Evolutionary conservation across 2,329 filamentous ascomycete species (phyloP).

Genomic region (Aspergillus novofumigatus): DNA sequence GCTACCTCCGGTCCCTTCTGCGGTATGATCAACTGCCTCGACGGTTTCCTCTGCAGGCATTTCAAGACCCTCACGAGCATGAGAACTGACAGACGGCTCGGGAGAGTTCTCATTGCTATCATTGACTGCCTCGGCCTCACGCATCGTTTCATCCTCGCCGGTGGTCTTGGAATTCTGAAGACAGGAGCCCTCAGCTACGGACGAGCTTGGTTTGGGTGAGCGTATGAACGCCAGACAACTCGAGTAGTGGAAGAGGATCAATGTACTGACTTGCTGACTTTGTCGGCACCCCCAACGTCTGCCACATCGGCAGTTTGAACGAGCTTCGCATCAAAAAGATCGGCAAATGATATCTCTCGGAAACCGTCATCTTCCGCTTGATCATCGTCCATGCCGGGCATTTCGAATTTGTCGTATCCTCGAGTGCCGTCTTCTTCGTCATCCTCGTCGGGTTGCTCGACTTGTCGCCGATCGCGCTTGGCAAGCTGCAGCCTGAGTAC

Average conservation of each 20-base stretch:
- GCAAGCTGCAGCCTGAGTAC: constrained; percentile 63
- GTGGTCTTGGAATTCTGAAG: constrained; percentile 17
- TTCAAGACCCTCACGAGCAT: neutral
- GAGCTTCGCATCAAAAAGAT: constrained; percentile 66
- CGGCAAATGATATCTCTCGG: constrained; percentile 55
- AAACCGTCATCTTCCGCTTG: constrained; percentile 56
- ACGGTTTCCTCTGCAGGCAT: neutral
- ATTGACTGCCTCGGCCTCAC: neutral
- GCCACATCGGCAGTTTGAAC: constrained; percentile 44
- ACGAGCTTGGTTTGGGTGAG: constrained; percentile 29
- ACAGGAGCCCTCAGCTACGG: constrained; percentile 21
- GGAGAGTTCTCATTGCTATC: neutral
- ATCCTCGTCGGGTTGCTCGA: constrained; percentile 55
- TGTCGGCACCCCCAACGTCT: constrained; percentile 22
- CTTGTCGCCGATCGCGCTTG: constrained; percentile 59
- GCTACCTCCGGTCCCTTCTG: neutral
- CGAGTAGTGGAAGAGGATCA: constrained; percentile 23
- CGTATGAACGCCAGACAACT: constrained; percentile 18
- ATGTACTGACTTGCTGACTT: constrained; percentile 38
- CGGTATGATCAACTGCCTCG: neutral
- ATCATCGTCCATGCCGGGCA: constrained; percentile 59
- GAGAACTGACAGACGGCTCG: neutral
- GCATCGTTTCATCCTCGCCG: neutral
- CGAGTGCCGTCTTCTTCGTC: constrained; percentile 61
- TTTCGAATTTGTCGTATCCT: constrained; percentile 74